Evolutionary conservation across 345 rosid species (phyloP).

Genomic region (Boechera stricta): DNA sequence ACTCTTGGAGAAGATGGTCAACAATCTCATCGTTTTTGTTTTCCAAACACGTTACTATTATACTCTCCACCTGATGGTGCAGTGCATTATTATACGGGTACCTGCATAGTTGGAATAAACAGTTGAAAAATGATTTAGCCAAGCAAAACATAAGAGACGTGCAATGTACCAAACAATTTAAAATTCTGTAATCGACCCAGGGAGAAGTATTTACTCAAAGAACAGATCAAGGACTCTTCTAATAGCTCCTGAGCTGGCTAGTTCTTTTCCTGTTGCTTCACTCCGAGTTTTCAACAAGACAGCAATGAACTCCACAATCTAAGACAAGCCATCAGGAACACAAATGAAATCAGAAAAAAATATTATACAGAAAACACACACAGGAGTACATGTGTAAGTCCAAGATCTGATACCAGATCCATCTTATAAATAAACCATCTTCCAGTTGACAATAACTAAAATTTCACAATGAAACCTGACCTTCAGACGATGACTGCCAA

Average conservation of each 20-base stretch:
- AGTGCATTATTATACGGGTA: constrained; percentile 92
- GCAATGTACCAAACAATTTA: neutral
- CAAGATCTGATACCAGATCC: constrained; percentile 11
- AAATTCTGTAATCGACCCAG: constrained; percentile 28
- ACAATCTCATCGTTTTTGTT: constrained; percentile 66
- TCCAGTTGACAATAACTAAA: constrained; percentile 18
- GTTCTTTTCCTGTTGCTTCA: constrained; percentile 82
- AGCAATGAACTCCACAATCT: constrained; percentile 98
- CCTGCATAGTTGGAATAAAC: constrained; percentile 53
- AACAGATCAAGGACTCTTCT: constrained; percentile 71
- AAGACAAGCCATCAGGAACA: constrained; percentile 32
- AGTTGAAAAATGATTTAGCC: constrained; percentile 34
- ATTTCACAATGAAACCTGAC: constrained; percentile 47
- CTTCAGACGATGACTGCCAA: constrained; percentile 97
- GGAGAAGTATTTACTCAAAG: constrained; percentile 67
- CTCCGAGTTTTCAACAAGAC: constrained; percentile 77
- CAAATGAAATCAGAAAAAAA: constrained; percentile 13
- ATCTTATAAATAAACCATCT: constrained; percentile 18
- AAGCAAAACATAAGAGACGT: constrained; percentile 11
- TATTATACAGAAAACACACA: constrained; percentile 8
- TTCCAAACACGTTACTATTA: constrained; percentile 78
- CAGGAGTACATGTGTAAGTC: neutral
- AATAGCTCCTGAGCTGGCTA: constrained; percentile 86
- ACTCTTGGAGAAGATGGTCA: constrained; percentile 81
- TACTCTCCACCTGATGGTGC: constrained; percentile 96